A percentile compares a stretch with the other conserved stretches of the same genome.
Conservation (phyloP, 345 rosid species). For the Eutrema japonicum region DNA sequence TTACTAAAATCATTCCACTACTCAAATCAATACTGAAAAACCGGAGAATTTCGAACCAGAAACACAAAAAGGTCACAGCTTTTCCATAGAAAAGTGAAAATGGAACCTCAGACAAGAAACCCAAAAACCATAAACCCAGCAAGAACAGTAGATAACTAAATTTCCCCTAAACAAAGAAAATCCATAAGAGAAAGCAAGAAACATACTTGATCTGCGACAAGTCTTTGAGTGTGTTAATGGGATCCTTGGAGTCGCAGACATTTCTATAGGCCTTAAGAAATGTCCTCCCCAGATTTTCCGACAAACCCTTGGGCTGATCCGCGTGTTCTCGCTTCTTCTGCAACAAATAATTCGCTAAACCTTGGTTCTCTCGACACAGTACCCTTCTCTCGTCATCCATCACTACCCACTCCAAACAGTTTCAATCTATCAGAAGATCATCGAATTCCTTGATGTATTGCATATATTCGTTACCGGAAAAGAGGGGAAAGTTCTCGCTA, state of each 20-base stretch:
- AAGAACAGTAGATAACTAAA: not conserved
- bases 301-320: conserved; percentile 68
- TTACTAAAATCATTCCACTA: not conserved
- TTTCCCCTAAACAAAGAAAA: not conserved
- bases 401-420: conserved; percentile 2
- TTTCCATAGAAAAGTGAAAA: not conserved
- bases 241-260: conserved; percentile 56
- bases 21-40: conserved; percentile 9
- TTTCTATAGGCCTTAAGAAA: conserved; percentile 63
- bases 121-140: not conserved
- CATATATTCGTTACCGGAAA: too few relatives aligned
- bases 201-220: conserved; percentile 75
- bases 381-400: conserved; percentile 65
- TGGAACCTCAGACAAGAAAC: not conserved
- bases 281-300: conserved; percentile 63
- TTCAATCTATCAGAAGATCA: not conserved
- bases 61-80: not conserved
- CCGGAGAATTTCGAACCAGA: not conserved
- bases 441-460: not conserved
- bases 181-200: not conserved
- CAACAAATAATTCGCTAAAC: conserved; percentile 58
- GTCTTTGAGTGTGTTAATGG: conserved; percentile 72
- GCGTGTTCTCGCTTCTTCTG: conserved; percentile 72
- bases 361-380: conserved; percentile 63
- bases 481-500: not conserved